Evolutionary conservation across 2,329 filamentous ascomycete species (phyloP).

Genomic region (Cercospora berteroae): DNA sequence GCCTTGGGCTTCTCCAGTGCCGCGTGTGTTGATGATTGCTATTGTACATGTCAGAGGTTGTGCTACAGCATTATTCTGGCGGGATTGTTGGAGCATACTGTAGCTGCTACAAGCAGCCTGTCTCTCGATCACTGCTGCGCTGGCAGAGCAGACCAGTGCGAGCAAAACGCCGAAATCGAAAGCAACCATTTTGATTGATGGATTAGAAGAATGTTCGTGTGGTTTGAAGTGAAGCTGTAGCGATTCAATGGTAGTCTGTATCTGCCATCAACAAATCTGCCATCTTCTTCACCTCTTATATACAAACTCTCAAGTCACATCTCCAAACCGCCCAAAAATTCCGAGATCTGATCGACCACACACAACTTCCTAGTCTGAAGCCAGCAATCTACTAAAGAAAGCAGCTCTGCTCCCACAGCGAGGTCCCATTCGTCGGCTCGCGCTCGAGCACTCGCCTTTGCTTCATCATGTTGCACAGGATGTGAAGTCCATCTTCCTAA

Average conservation of each 20-base stretch:
- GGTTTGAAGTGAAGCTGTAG: not conserved
- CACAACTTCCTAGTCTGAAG: not conserved
- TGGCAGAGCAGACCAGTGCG: constrained; percentile 8
- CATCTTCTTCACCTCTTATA: not conserved
- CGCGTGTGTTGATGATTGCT: constrained; percentile 33
- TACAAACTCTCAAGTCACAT: not conserved
- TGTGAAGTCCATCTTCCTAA: not conserved
- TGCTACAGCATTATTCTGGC: not conserved
- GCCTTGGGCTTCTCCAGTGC: constrained; percentile 30
- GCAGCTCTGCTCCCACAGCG: not conserved
- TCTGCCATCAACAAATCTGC: not conserved
- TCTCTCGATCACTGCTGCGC: constrained; percentile 16
- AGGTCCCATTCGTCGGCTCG: not conserved
- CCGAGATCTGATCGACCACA: not conserved
- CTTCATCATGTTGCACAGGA: not conserved
- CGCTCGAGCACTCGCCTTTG: not conserved
- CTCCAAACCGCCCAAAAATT: not conserved
- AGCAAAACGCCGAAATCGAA: constrained; percentile 2
- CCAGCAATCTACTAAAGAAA: not conserved
- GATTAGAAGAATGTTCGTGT: not conserved
- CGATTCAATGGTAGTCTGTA: not conserved
- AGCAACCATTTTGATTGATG: constrained; percentile 1
- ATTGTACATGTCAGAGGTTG: not conserved
- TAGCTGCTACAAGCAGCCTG: constrained; percentile 18
- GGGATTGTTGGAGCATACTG: not conserved